These are phyloP conservation scores for Gigaspora rosea DNA, from an alignment of 192 early-diverging fungal genomes.

Conservation along the genomic window DNA sequence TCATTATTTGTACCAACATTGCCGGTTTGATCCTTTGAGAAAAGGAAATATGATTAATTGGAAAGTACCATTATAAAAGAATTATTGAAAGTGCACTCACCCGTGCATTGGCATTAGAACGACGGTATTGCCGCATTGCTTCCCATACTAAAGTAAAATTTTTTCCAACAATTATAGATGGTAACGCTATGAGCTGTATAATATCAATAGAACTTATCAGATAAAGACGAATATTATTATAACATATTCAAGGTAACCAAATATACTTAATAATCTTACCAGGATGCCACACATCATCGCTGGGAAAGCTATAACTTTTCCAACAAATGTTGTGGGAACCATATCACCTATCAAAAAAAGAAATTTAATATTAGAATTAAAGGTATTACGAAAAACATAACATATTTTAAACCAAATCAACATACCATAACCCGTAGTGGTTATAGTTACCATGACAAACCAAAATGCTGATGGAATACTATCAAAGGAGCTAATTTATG, in stretches of 20 bases:
- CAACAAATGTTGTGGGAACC: slow-evolving; percentile 78
- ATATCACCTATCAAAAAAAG: slow-evolving; percentile 64
- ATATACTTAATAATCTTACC: slow-evolving; percentile 30
- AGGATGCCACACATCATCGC: slow-evolving; percentile 82
- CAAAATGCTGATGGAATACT: slow-evolving; percentile 79
- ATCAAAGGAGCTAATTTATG: slow-evolving; percentile 58
- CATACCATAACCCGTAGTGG: slow-evolving; percentile 78
- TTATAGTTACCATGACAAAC: slow-evolving; percentile 78
- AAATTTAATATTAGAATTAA: too few species aligned
- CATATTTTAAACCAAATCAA: too few species aligned
- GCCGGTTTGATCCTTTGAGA: too few species aligned
- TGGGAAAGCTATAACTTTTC: slow-evolving; percentile 77
- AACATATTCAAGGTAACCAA: not conserved
- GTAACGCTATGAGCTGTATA: slow-evolving; percentile 70
- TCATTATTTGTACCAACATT: too few species aligned
- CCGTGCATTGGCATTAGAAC: slow-evolving; percentile 34
- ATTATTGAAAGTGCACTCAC: slow-evolving; percentile 4
- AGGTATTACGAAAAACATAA: too few species aligned
- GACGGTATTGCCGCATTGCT: slow-evolving; percentile 55
- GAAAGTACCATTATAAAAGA: too few species aligned
- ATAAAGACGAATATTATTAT: not conserved
- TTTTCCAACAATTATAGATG: slow-evolving; percentile 82
- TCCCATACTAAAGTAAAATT: slow-evolving; percentile 87
- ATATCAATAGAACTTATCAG: not conserved
- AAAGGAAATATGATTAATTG: too few species aligned